Base-by-base conservation (phyloP, 2,329 filamentous ascomycete species). In the Ascochyta lentis region DNA sequence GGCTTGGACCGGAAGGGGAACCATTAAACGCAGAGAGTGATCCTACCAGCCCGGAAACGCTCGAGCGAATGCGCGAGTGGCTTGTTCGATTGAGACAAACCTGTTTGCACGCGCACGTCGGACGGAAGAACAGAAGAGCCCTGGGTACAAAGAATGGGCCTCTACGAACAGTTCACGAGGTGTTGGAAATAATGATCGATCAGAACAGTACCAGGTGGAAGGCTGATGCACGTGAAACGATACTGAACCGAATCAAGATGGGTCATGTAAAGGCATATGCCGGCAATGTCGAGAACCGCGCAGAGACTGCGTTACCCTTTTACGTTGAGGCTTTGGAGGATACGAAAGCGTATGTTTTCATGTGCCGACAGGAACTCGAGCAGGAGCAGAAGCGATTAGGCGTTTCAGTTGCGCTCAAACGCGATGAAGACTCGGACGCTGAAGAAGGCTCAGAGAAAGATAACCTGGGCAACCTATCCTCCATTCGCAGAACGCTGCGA, bases 171-270 rank as follows among this genome's bases (percentile, higher is more conserved):
- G 89, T 96, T 1, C 85, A 88, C 16, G 91, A 98, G 73, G 94
- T 98, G 1, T 80, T 99, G 10, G 88, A 92, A 61, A 87, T 89
- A 4, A 97, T 99, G 94, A 89, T 97, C 54, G 92, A 96, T 51
- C 88, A 94, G 68, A 92, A 89, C 39, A 90, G 94, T 54, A 80
- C 79, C 6, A 72, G 77, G 1, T 84, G 94, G 53, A 84, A 88
- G 47, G 76, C 82, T 0, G 88, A 94, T 54, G 88, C 95, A 68
- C 85, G 92, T 48, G 78, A 81, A 2, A 81, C 89, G 43, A 79
- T 96, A 6, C 71, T 84, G 2, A 81, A 81, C 31, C 86, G 85
- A 58, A 78, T 96, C 40, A 84, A 83, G 15, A 82, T 86, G 50
- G 94, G 91, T 0, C 93, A 97, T 64, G 77, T 97, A 3, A 81